phyloP scores from a whole-genome alignment of 192 early-diverging fungal genomes.

The Coemansia sp. region DNA sequence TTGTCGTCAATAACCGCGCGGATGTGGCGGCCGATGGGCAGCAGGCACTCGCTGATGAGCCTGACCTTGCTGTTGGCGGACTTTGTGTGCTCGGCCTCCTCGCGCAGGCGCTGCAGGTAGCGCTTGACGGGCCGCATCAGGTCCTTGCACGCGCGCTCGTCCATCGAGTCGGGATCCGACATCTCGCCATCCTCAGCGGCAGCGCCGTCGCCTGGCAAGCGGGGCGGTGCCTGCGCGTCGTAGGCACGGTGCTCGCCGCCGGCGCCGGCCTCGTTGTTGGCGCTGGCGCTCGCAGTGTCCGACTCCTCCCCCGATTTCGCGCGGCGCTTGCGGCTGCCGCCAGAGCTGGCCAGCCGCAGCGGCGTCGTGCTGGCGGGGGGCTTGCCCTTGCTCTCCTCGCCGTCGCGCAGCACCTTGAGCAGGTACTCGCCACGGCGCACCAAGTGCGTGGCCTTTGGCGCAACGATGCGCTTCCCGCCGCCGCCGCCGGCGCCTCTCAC shows the following conservation, averaged over 20 bases:
- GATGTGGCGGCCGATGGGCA: conserved; percentile 58
- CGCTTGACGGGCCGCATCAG: conserved; percentile 66
- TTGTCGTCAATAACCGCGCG: conserved; percentile 39
- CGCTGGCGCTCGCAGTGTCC: conserved; percentile 22
- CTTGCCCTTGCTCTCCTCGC: conserved; percentile 51
- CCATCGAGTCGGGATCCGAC: conserved; percentile 54
- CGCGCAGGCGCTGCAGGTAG: conserved; percentile 57
- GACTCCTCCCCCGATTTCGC: conserved; percentile 34
- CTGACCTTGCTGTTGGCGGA: conserved; percentile 54
- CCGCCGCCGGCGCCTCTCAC: conserved; percentile 11
- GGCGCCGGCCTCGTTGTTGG: conserved; percentile 17
- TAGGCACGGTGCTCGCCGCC: neutral
- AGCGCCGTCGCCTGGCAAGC: conserved; percentile 10
- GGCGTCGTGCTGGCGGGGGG: conserved; percentile 18
- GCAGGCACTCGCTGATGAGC: conserved; percentile 57
- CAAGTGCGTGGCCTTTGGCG: conserved; percentile 84
- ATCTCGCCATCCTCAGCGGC: conserved; percentile 32
- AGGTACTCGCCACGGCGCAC: conserved; percentile 87
- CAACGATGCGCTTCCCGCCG: conserved; percentile 45
- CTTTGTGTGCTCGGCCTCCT: conserved; percentile 54
- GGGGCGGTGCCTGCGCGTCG: neutral
- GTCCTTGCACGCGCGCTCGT: conserved; percentile 65
- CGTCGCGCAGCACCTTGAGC: conserved; percentile 78
- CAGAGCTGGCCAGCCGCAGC: conserved; percentile 2
- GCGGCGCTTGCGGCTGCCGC: conserved; percentile 32